Evolutionary conservation across 306 rosid genomes (phyloP).

Genomic region (Quercus gilva): DNA sequence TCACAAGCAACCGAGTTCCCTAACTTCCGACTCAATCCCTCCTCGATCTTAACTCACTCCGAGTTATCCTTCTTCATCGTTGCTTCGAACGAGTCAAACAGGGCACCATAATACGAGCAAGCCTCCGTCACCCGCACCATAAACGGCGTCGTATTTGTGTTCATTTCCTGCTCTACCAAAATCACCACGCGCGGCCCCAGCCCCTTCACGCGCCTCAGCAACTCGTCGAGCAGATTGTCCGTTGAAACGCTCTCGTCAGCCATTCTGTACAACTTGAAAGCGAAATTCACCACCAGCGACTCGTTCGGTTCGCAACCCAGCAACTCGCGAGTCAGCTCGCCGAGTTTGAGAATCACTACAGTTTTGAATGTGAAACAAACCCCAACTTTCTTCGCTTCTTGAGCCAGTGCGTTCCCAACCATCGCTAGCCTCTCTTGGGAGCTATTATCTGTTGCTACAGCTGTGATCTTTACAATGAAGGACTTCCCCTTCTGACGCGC

Average conservation of each 20-base stretch:
- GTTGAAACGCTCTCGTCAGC: constrained; percentile 89
- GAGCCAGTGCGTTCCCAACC: constrained; percentile 35
- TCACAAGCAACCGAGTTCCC: constrained; percentile 73
- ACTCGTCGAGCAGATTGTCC: constrained; percentile 71
- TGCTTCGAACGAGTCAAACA: constrained; percentile 59
- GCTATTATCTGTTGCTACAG: constrained; percentile 16
- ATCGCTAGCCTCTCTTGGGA: constrained; percentile 30
- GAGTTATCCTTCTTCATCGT: constrained; percentile 4
- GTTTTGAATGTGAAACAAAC: constrained; percentile 39
- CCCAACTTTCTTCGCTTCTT: constrained; percentile 28
- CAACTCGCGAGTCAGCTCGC: constrained; percentile 70
- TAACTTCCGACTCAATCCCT: constrained; percentile 56
- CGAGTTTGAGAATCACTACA: constrained; percentile 25
- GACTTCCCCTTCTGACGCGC: constrained; percentile 30
- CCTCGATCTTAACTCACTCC: constrained; percentile 53
- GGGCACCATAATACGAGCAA: constrained; percentile 43
- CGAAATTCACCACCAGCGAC: constrained; percentile 60
- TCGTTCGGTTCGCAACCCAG: constrained; percentile 57
- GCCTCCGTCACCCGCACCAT: constrained; percentile 64
- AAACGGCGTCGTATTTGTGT: constrained; percentile 77
- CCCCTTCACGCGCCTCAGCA: constrained; percentile 68
- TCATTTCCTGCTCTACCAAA: constrained; percentile 71
- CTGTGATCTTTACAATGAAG: constrained; percentile 41
- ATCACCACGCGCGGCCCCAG: constrained; percentile 64
- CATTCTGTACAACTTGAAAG: constrained; percentile 61